Percentiles rank a stretch among this genome's conserved stretches.
Evolutionary conservation across 306 rosid species (phyloP).

Genomic region (Begonia masoniana): DNA sequence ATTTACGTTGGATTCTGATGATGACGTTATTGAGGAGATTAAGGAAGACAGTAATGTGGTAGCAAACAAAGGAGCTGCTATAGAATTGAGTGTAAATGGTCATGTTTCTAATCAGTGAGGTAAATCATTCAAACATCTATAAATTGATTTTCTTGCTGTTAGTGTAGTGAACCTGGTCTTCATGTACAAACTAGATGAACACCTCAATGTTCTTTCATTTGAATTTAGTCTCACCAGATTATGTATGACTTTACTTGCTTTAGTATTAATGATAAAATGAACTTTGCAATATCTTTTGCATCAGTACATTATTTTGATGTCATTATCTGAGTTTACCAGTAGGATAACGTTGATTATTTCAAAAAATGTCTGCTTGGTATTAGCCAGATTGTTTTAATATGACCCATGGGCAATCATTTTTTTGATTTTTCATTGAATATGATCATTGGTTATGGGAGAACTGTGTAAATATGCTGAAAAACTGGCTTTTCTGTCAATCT

Average conservation of each 20-base stretch:
- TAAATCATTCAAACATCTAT: conserved; percentile 10
- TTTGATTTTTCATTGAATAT: too few relatives aligned
- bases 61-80: conserved; percentile 16
- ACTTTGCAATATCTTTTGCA: not conserved
- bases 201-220: conserved; percentile 13
- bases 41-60: conserved; percentile 22
- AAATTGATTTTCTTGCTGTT: not conserved
- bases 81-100: conserved; percentile 44
- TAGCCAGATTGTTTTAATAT: too few relatives aligned
- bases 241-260: not conserved
- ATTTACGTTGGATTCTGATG: conserved; percentile 68
- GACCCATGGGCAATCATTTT: too few relatives aligned
- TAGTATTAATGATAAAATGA: not conserved
- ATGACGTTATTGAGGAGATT: conserved; percentile 16
- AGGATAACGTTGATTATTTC: too few relatives aligned
- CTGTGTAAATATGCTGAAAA: too few relatives aligned
- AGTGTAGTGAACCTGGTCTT: conserved; percentile 7
- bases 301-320: too few relatives aligned
- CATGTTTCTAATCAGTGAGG: conserved; percentile 25
- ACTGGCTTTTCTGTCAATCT: too few relatives aligned
- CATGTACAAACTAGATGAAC: conserved; percentile 14
- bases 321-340: too few relatives aligned
- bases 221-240: conserved; percentile 5
- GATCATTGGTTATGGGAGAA: too few relatives aligned
- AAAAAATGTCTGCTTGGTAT: too few relatives aligned